phyloP scores from a whole-genome alignment of 208 protist species.

The Sergeia podlipaevii region DNA sequence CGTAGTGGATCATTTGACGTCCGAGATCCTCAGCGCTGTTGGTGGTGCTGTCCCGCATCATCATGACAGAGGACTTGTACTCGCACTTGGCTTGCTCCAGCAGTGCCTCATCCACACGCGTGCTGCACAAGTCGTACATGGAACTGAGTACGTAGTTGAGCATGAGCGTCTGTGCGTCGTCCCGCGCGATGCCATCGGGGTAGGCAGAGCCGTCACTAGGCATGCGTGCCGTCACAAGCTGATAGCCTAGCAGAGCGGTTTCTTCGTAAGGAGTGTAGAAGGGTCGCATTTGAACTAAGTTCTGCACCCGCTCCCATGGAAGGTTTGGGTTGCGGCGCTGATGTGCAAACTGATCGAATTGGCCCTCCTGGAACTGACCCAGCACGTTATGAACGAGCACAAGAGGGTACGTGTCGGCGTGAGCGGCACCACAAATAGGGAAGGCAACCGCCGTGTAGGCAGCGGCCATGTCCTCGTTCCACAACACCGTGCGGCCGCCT shows the following conservation, averaged over 20 bases:
- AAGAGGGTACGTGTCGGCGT: conserved; percentile 92
- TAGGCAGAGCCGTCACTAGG: conserved; percentile 18
- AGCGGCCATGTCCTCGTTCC: conserved; percentile 75
- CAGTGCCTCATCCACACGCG: conserved; percentile 58
- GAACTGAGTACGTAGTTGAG: conserved; percentile 67
- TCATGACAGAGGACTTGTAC: conserved; percentile 91
- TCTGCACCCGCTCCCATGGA: conserved; percentile 57
- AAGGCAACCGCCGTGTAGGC: conserved; percentile 82
- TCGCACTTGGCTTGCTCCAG: conserved; percentile 93
- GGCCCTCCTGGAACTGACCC: conserved; percentile 89
- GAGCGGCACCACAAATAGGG: conserved; percentile 78
- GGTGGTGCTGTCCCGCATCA: conserved; percentile 95
- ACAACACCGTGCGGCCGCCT: conserved; percentile 67
- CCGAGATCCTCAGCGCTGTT: conserved; percentile 96
- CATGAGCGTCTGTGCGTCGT: conserved; percentile 67
- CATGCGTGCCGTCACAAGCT: conserved; percentile 69
- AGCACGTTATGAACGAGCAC: conserved; percentile 94
- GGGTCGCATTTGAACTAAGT: conserved; percentile 72
- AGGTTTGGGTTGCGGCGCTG: conserved; percentile 71
- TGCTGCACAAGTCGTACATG: conserved; percentile 62
- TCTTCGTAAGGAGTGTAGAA: conserved; percentile 93
- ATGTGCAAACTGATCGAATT: conserved; percentile 62
- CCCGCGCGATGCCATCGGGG: conserved; percentile 21
- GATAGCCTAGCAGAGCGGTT: conserved; percentile 86
- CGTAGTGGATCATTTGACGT: conserved; percentile 95